Evolutionary conservation across 257 asterid genomes (phyloP), one percentile per base, ranked within the genome.

Genomic region (Cruciata laevipes): DNA sequence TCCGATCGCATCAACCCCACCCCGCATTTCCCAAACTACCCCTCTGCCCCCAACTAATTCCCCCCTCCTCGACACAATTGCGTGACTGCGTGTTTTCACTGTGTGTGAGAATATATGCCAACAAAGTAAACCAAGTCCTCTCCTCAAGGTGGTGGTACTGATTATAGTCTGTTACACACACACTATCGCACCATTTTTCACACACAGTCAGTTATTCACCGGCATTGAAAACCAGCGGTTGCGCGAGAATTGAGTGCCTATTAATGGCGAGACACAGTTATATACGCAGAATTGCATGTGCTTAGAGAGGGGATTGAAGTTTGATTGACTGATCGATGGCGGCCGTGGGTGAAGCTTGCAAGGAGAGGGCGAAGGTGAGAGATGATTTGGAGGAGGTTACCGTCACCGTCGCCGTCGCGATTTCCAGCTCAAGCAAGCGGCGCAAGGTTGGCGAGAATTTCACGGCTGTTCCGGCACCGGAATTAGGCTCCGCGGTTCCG

Each of bases 1-100:
- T 91, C 74, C 68, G 97, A 89, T 89, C 80, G 65, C 80, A 77
- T 73, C 74, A 66, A 17, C 37, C 55, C 72, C 38, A 0, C 35
- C 53, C 53, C 49, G 25, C 10, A 3, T 55, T 71, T 12, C 80
- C 76, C 69, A 44, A 60, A 62, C 57, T 68, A 5, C 71, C 73
- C 74, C 67, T 55, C 16, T 17, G 6, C 47, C 33, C 7, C 69
- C 57, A 51, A 75, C 68, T 58, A 75, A 44, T 17, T 33, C 49
- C 70, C 60, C 24, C 30, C 60, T 21, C 60, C 55, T 51, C 57
- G 57, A 18, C 57, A 51, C 57, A 14, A 7, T 47, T 7, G 60
- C 60, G 60, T 53, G 60, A 53, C 53, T 67, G 63, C 32, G 73
- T 37, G 56, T 47, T 47, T 47, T n/a, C 56, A 58, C 58, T 59